Conservation (phyloP, 805 yeast species). For the Sugiyamaella chiloensis region DNA sequence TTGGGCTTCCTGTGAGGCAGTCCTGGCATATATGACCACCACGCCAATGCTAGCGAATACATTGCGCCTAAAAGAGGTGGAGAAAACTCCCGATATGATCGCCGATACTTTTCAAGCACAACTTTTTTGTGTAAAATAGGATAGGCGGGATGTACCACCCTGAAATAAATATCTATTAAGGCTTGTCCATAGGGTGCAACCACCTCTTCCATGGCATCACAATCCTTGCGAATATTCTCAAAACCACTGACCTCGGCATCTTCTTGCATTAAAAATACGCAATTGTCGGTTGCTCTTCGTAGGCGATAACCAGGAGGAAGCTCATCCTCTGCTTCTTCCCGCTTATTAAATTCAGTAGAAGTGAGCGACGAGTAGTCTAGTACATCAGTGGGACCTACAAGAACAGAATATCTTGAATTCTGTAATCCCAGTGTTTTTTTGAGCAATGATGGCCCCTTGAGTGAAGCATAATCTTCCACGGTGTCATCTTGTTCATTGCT, state of each 20-base stretch:
- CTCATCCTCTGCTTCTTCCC: conserved; percentile 73
- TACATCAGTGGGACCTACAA: conserved; percentile 84
- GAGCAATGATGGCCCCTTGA: conserved; percentile 9
- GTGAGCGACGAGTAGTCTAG: conserved; percentile 66
- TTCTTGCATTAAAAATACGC: conserved; percentile 65
- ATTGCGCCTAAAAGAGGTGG: conserved; percentile 89
- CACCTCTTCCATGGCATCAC: conserved; percentile 75
- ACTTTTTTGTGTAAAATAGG: conserved; percentile 88
- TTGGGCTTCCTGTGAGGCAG: conserved; percentile 39
- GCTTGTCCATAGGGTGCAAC: conserved; percentile 90
- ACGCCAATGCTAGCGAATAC: conserved; percentile 77
- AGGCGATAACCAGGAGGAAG: conserved; percentile 61
- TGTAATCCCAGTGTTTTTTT: conserved; percentile 28
- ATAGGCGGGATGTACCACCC: conserved; percentile 82
- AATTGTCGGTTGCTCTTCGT: conserved; percentile 70
- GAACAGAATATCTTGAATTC: conserved; percentile 82
- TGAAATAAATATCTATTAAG: conserved; percentile 62
- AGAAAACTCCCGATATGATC: conserved; percentile 85
- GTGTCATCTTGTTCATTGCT: no score
- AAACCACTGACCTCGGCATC: conserved; percentile 70
- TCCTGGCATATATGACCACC: conserved; percentile 88
- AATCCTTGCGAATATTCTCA: conserved; percentile 50
- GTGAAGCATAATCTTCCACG: conserved; percentile 5
- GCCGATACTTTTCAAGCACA: conserved; percentile 78
- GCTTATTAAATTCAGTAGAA: conserved; percentile 48